Evolutionary conservation across 2,329 filamentous ascomycete genomes (phyloP).

Genomic region (Madurella fahalii): DNA sequence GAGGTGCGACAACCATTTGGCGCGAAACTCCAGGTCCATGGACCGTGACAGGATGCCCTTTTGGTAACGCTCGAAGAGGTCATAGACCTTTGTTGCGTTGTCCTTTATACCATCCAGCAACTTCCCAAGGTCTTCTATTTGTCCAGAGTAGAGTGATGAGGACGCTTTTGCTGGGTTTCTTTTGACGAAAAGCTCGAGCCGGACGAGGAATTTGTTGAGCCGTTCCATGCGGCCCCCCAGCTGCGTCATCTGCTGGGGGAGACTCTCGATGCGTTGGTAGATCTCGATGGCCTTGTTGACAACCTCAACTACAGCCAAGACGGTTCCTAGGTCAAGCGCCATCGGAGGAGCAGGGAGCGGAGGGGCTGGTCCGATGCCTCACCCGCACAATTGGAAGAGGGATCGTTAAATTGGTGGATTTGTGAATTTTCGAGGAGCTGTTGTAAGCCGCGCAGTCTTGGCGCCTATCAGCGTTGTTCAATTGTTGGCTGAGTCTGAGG

Average conservation of each 20-base stretch:
- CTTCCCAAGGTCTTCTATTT: slow-evolving; percentile 21
- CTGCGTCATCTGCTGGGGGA: slow-evolving; percentile 24
- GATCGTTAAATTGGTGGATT: too few relatives aligned
- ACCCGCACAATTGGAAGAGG: too few relatives aligned
- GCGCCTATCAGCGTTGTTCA: too few relatives aligned
- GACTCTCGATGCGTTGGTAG: slow-evolving; percentile 24
- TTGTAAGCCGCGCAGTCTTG: too few relatives aligned
- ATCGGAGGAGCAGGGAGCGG: background rate
- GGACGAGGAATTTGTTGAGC: slow-evolving; percentile 20
- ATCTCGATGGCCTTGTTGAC: slow-evolving; percentile 22
- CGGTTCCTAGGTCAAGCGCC: slow-evolving; percentile 19
- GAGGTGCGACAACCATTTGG: slow-evolving; percentile 17
- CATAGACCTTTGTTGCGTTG: slow-evolving; percentile 22
- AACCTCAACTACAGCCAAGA: slow-evolving; percentile 23
- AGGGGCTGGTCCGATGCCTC: background rate
- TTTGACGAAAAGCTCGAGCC: slow-evolving; percentile 19
- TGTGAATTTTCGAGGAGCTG: too few relatives aligned
- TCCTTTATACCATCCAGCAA: slow-evolving; percentile 22
- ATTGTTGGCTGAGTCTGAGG: too few relatives aligned
- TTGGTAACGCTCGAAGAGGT: slow-evolving; percentile 26
- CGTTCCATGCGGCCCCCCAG: slow-evolving; percentile 25
- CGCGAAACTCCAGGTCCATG: slow-evolving; percentile 23
- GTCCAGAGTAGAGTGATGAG: slow-evolving; percentile 12
- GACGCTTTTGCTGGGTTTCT: slow-evolving; percentile 6
- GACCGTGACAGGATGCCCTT: slow-evolving; percentile 22